phyloP scores from a whole-genome alignment of 176 grass and related monocot species.

The Elaeis guineensis region DNA sequence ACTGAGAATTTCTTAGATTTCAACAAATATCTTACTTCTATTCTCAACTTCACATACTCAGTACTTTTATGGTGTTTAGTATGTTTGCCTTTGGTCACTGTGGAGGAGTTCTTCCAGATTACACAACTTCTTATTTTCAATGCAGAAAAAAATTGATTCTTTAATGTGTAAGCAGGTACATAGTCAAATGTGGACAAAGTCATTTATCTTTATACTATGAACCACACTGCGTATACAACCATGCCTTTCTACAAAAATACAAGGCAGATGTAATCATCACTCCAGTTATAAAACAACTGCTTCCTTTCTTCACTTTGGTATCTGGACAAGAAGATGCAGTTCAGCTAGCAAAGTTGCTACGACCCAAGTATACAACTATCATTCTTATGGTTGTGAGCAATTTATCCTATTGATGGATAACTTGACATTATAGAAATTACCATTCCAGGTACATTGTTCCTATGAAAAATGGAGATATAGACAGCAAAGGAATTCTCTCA shows the following conservation, averaged over 20 bases:
- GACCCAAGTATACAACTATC: conserved; percentile 28
- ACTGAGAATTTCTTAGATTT: not conserved
- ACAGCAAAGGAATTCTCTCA: conserved; percentile 48
- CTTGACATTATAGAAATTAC: not conserved
- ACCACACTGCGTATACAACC: conserved; percentile 74
- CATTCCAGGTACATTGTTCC: conserved; percentile 57
- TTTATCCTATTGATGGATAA: conserved; percentile 1
- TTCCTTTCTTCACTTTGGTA: conserved; percentile 79
- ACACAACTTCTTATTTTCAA: too few relatives aligned
- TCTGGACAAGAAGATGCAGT: conserved; percentile 91
- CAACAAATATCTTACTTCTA: not conserved
- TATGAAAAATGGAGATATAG: conserved; percentile 84
- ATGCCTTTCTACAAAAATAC: conserved; percentile 38
- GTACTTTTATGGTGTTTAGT: not conserved
- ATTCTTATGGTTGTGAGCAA: not conserved
- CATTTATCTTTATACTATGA: conserved; percentile 59
- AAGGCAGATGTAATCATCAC: conserved; percentile 68
- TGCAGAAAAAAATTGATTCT: too few relatives aligned
- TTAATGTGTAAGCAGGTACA: conserved; percentile 25
- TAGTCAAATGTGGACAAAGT: conserved; percentile 25
- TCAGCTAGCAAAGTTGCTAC: conserved; percentile 49
- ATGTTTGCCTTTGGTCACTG: not conserved
- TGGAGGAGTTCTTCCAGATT: not conserved
- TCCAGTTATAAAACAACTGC: conserved; percentile 72
- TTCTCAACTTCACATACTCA: not conserved